Base-by-base conservation (phyloP, 805 yeast genomes). In the Monosporozyma siamensis region DNA sequence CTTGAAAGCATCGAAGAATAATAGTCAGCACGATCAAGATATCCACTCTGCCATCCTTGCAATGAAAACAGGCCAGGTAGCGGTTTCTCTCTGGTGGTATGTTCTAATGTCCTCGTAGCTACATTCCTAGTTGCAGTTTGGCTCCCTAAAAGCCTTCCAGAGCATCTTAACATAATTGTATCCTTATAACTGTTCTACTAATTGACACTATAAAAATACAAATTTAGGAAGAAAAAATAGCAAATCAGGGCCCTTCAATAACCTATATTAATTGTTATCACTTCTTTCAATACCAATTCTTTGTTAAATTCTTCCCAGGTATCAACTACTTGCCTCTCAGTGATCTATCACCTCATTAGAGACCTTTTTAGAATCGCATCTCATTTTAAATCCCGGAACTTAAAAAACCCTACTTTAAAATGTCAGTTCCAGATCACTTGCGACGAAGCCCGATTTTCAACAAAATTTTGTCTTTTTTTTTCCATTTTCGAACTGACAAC, bases 31-130 rank as follows among this genome's bases (percentile, higher is more conserved):
- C 77, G 68, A 18, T 67, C 63, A 47, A 62, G 68, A 75, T 80
- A 78, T 3, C 74, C 70, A 44, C 68, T 72, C 11, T 70, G 54
- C n/a, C 77, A 53, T 8, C 78, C 77, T 34, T 65, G 48, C 1
- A 66, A 40, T 3, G 77, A 67, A 43, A 72, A 66, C 4, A 78
- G 57, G 2, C 83, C 83, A 1, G 65, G 61, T 18, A 78, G 17
- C 14, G 35, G 22, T 31, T 31, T 31, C 6, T 31, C 35, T 31
- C 35, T 17, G 6, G 35, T 17, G 2, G 9, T 17, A 2, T 31
- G n/a, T 18, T 31, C 35, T 12, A 31, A 11, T 6, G 35, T 11
- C n/a, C 35, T 31, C 7, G 35, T 31, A 7, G 35, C 17, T 22
- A 18, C 11, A 18, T 7, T 17, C 18, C 35, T 18, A 17, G 9